Evolutionary conservation across 139 green algal species (phyloP).

Genomic region (Astrephomene gubernaculifera): DNA sequence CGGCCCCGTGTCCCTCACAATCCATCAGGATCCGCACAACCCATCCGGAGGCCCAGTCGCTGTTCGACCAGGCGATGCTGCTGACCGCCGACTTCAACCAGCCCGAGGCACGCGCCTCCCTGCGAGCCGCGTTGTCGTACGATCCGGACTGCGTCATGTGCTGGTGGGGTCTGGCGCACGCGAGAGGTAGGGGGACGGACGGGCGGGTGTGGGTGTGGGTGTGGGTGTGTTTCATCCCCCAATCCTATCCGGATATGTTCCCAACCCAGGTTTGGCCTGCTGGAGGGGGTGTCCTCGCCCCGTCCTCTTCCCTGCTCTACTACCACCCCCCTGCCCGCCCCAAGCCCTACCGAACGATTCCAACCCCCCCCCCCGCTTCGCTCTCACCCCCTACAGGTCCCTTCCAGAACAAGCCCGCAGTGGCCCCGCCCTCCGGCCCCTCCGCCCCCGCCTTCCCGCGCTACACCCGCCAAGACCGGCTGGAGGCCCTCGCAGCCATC

Average conservation of each 20-base stretch:
- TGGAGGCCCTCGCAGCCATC: neutral
- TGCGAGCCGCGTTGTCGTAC: neutral
- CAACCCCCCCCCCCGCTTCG: no score
- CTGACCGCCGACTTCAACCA: conserved; percentile 9
- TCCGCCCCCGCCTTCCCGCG: neutral
- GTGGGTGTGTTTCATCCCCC: neutral
- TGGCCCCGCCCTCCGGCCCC: neutral
- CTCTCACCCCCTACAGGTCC: conserved; percentile 10
- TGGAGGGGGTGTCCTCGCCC: neutral
- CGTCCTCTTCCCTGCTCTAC: neutral
- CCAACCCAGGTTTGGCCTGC: neutral
- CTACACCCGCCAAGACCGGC: neutral
- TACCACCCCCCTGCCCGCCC: neutral
- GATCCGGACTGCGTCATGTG: conserved; percentile 56
- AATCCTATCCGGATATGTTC: no score
- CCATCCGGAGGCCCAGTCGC: neutral
- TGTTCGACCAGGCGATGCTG: conserved; percentile 43
- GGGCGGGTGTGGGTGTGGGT: neutral
- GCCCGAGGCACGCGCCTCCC: neutral
- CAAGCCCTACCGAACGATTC: neutral
- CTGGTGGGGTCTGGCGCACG: conserved; percentile 59
- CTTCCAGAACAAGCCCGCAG: conserved; percentile 37
- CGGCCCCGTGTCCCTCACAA: no score
- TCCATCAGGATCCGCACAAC: conserved; percentile 22
- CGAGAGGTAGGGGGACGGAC: neutral